These are phyloP conservation scores for Cajanus cajan DNA, from an alignment of 306 rosid species.

Conservation along the genomic window DNA sequence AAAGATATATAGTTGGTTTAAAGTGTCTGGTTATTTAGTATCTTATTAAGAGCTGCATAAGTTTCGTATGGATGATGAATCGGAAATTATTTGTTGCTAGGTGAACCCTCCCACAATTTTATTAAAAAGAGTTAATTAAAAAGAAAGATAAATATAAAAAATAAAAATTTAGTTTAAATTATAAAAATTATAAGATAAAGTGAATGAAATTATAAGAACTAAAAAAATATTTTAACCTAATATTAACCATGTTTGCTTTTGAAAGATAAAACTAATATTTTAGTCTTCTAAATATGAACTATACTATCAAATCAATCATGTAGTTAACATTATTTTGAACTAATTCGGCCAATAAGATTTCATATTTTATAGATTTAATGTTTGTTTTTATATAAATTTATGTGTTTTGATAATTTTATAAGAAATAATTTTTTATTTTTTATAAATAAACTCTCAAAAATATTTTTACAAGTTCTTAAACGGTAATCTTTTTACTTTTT, in stretches of 20 bases:
- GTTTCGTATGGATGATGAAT: not conserved
- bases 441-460: no score
- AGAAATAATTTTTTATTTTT: no score
- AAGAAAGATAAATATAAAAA: no score
- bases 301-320: not conserved
- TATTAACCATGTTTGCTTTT: no score
- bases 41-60: not conserved
- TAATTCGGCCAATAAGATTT: not conserved
- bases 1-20: not conserved
- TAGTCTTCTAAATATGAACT: not conserved
- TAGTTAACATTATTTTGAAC: not conserved
- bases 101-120: not conserved
- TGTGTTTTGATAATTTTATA: no score
- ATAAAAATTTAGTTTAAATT: no score
- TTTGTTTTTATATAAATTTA: no score
- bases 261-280: not conserved
- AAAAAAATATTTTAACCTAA: no score
- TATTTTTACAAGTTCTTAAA: no score
- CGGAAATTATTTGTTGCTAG: not conserved
- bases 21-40: not conserved
- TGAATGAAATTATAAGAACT: no score
- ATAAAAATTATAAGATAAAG: no score
- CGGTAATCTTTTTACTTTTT: no score
- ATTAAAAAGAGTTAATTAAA: not conserved
- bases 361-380: not conserved